Evolutionary conservation across 2,329 filamentous ascomycete species (phyloP).

Genomic region (Trichothecium sympodiale): DNA sequence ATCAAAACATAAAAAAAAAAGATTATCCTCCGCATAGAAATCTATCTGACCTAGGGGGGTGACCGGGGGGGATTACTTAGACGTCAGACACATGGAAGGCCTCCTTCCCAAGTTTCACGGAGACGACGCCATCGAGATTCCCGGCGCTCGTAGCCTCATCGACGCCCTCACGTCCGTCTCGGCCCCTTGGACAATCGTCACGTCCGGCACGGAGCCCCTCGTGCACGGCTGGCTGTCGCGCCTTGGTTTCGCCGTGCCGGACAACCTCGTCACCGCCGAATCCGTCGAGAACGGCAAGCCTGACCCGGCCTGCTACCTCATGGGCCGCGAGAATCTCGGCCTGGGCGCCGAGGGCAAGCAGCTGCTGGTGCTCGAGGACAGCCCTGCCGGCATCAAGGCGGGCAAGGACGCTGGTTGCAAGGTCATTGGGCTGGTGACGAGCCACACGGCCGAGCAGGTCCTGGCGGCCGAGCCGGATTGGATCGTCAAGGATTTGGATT

Average conservation of each 20-base stretch:
- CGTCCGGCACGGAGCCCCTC: constrained; percentile 57
- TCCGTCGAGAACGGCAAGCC: constrained; percentile 68
- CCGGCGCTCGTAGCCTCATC: constrained; percentile 65
- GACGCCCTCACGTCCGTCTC: constrained; percentile 48
- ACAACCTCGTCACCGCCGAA: constrained; percentile 62
- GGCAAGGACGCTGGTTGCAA: constrained; percentile 80
- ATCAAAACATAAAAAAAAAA: no score
- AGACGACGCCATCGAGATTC: constrained; percentile 71
- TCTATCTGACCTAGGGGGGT: no score
- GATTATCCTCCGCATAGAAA: neutral
- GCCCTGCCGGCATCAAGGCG: constrained; percentile 71
- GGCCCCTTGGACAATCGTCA: constrained; percentile 79
- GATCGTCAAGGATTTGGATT: constrained; percentile 70
- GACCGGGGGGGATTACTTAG: constrained; percentile 35
- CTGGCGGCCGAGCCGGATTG: constrained; percentile 72
- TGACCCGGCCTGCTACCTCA: constrained; percentile 61
- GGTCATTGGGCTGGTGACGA: constrained; percentile 77
- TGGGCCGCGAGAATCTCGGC: constrained; percentile 53
- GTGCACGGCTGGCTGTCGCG: constrained; percentile 63
- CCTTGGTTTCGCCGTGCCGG: constrained; percentile 52
- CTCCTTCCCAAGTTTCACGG: constrained; percentile 68
- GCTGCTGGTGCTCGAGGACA: constrained; percentile 78
- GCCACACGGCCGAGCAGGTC: constrained; percentile 65
- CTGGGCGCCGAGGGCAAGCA: constrained; percentile 33
- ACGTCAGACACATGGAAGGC: constrained; percentile 69